Conservation (phyloP, 345 rosid genomes). For the Tarenaya hassleriana region DNA sequence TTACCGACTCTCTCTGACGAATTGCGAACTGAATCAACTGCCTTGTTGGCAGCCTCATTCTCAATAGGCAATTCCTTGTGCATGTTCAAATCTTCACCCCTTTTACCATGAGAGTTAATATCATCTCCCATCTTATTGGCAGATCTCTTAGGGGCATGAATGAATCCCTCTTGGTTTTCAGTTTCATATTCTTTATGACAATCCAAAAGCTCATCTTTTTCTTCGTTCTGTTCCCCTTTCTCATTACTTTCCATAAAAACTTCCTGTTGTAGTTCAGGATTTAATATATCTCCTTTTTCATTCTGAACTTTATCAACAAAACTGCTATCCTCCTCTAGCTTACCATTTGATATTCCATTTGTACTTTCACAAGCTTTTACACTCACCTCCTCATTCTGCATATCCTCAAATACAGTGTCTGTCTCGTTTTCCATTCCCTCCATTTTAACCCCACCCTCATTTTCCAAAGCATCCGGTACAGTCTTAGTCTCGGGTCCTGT, state of each 20-base stretch:
- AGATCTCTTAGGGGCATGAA: neutral
- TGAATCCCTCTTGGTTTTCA: too few species aligned
- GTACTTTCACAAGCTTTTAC: slow-evolving; percentile 19
- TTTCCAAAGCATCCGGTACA: slow-evolving; percentile 14
- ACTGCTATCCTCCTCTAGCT: slow-evolving; percentile 11
- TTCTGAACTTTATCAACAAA: slow-evolving; percentile 14
- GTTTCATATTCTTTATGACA: too few species aligned
- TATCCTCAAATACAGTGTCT: slow-evolving; percentile 24
- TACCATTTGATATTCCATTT: slow-evolving; percentile 11
- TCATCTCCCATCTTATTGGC: slow-evolving; percentile 29
- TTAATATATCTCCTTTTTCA: slow-evolving; percentile 11
- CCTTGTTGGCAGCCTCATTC: slow-evolving; percentile 27
- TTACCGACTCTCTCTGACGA: slow-evolving; percentile 31
- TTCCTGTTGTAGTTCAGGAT: slow-evolving; percentile 23
- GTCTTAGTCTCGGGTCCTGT: slow-evolving; percentile 8
- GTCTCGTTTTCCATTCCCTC: slow-evolving; percentile 24
- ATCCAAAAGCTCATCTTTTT: slow-evolving; percentile 13
- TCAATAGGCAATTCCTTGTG: slow-evolving; percentile 36
- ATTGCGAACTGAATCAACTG: slow-evolving; percentile 26
- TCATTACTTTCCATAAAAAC: slow-evolving; percentile 26
- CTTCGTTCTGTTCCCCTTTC: slow-evolving; percentile 25
- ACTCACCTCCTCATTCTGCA: slow-evolving; percentile 14
- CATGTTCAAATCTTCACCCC: slow-evolving; percentile 29
- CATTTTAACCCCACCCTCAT: slow-evolving; percentile 16
- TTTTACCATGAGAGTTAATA: slow-evolving; percentile 25